Evolutionary conservation across 148 eudicot genomes (phyloP), one percentile per base, ranked within the genome.

Genomic region (Gaultheria prostrata): DNA sequence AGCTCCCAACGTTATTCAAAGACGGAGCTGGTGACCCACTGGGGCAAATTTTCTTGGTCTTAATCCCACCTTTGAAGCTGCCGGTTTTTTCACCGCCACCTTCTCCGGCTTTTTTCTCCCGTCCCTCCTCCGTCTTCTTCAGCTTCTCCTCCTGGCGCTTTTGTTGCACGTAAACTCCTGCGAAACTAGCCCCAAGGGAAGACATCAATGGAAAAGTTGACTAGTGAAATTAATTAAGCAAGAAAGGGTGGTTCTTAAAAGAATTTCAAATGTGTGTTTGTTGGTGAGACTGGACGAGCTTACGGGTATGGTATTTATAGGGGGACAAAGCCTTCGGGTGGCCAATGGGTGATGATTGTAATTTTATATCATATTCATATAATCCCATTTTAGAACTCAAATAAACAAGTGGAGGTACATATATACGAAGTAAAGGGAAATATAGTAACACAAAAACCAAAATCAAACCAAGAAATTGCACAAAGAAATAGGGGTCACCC

Each of bases 101-200:
- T 49, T 74, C 84, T 1, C 74, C 72, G 20, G 0, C 9, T 67
- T 30, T 82, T 69, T 45, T 39, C 6, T 71, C 80, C 45, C 63
- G 35, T 67, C 35, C 83, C 54, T 73, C 83, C 24, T 79, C 80
- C 63, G 50, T 57, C 46, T 33, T 80, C 84, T 57, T 84, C 80
- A 54, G 14, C 30, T 81, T 84, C 76, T 81, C 82, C 74, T 24
- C 28, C 20, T 51, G 85, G 7, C 32, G 14, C 82, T 86, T 67
- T 11, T 84, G 88, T 69, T 87, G 88, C 53, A 87, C 86, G 82
- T 87, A 59, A 77, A 84, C 74, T 28, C 32, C 39, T 6, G 88
- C 88, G 35, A 39, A 87, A 61, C 84, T 87, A 11, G 86, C 86
- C 51, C 88, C 88, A 3, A 73, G 48, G 46, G 88, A 87, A 45